phyloP scores from a whole-genome alignment of 1,284 basidiomycete species.

The Abortiporus biennis region DNA sequence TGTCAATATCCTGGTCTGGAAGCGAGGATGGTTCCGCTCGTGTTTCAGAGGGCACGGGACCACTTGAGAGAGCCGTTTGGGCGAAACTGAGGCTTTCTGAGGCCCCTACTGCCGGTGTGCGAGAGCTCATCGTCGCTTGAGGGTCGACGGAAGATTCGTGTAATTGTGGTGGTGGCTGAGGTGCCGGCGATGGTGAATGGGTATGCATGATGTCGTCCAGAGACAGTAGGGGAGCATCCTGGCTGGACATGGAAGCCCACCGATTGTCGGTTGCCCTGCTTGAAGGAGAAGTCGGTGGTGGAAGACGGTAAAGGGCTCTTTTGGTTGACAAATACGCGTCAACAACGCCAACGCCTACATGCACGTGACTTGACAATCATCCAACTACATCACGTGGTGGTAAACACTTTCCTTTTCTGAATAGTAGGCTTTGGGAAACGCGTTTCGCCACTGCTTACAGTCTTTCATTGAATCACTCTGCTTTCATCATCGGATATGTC shows the following conservation, averaged over 20 bases:
- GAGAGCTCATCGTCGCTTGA: too few species aligned
- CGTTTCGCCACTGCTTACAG: too few species aligned
- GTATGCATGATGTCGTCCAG: conserved; percentile 36
- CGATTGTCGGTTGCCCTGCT: neutral
- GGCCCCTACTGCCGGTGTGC: too few species aligned
- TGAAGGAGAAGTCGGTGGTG: neutral
- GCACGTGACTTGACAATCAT: conserved; percentile 4
- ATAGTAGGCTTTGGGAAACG: too few species aligned
- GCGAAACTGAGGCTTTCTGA: too few species aligned
- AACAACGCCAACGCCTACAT: conserved; percentile 5
- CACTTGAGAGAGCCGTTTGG: too few species aligned
- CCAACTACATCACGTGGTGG: conserved; percentile 2
- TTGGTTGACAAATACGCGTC: conserved; percentile 7
- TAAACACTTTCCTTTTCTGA: too few species aligned
- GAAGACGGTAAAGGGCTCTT: neutral
- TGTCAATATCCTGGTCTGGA: too few species aligned
- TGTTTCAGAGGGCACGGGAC: too few species aligned
- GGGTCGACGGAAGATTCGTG: neutral
- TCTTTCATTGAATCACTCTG: too few species aligned
- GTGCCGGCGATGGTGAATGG: conserved; percentile 33
- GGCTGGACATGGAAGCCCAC: neutral
- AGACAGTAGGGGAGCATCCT: conserved; percentile 19
- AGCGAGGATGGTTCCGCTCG: too few species aligned
- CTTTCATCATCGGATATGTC: too few species aligned
- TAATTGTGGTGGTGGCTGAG: conserved; percentile 15